These are phyloP conservation scores for Asterochloris sp. DNA, from an alignment of 139 green algal species.

Conservation along the genomic window DNA sequence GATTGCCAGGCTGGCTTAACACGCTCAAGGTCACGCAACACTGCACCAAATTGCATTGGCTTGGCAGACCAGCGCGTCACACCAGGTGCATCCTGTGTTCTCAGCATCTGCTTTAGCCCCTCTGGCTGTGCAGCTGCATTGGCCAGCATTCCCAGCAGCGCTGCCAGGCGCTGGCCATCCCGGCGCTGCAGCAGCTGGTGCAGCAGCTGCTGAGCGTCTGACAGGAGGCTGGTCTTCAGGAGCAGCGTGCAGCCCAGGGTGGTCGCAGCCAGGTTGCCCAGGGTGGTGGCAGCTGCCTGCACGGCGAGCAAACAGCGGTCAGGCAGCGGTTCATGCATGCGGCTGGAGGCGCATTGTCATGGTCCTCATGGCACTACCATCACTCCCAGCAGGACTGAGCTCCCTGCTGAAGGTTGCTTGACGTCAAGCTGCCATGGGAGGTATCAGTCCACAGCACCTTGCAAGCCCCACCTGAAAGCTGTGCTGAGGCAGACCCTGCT, in stretches of 20 bases:
- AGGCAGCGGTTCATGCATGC: neutral
- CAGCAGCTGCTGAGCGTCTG: slow-evolving; percentile 19
- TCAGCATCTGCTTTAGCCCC: slow-evolving; percentile 41
- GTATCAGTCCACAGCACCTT: neutral
- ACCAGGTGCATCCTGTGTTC: slow-evolving; percentile 5
- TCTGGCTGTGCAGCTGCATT: slow-evolving; percentile 32
- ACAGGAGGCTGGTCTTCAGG: slow-evolving; percentile 19
- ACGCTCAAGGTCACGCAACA: neutral
- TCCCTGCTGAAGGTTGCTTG: too few relatives aligned
- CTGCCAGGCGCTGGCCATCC: neutral
- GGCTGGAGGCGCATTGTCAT: neutral
- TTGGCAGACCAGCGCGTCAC: neutral
- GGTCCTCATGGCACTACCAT: neutral
- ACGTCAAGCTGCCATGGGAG: too few relatives aligned
- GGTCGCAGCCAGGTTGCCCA: slow-evolving; percentile 24
- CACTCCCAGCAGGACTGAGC: neutral
- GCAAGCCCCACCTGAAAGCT: slow-evolving; percentile 20
- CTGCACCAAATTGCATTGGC: neutral
- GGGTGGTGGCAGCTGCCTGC: neutral
- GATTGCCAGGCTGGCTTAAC: neutral
- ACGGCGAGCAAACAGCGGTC: neutral
- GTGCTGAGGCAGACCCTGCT: slow-evolving; percentile 24
- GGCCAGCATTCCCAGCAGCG: slow-evolving; percentile 27
- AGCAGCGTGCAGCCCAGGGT: slow-evolving; percentile 24
- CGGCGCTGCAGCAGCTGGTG: slow-evolving; percentile 20